Base-by-base conservation (phyloP, 202 grass and related monocot species). In the Setaria italica region DNA sequence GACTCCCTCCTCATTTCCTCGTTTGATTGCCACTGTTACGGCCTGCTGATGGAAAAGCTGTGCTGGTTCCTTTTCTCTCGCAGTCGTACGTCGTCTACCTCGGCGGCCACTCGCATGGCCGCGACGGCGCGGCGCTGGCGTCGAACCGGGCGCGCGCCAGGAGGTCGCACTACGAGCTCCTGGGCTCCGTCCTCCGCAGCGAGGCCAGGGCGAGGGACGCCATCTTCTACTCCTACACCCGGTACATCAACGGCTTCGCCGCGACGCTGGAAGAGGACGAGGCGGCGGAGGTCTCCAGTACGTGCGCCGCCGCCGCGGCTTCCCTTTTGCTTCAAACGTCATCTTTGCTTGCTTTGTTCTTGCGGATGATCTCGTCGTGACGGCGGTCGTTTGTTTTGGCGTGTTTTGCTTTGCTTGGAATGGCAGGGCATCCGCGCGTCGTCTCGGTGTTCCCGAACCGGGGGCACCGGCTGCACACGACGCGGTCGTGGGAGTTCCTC, bases 211-310 rank as follows among this genome's bases (percentile, higher is more conserved):
- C 89, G 60, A 62, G 62, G 70, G 86, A 87, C 15, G 86, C 95
- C 47, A 95, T 98, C 72, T 94, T 95, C 63, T 98, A 98, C 88
- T 98, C 95, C 5, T 98, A 95, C 89, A 93, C 89, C 45, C 90
- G 72, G 21, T 67, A 90, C 88, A 98, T 98, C 81, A 98, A 98
- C 67, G 95, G 95, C 74, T 98, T 98, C 37, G 95, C 89, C 2
- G 95, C 95, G 30, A 82, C 49, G 58, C 78, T 98, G 10, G 93
- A 94, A n/a, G 89, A 94, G 9, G 66, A 88, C 37, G 89, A 94
- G 16, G 93, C 88, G 6, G 73, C 80, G 34, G 66, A 78, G 75
- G 57, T 98, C 80, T 87, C 95, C 2, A 85, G 95, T 95, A 86
- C 39, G 50, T 70, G 51, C 29, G 32, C 5, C 51, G 5, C 50